Conservation (phyloP, 2,329 filamentous ascomycete genomes). For the Rasamsonia emersonii region DNA sequence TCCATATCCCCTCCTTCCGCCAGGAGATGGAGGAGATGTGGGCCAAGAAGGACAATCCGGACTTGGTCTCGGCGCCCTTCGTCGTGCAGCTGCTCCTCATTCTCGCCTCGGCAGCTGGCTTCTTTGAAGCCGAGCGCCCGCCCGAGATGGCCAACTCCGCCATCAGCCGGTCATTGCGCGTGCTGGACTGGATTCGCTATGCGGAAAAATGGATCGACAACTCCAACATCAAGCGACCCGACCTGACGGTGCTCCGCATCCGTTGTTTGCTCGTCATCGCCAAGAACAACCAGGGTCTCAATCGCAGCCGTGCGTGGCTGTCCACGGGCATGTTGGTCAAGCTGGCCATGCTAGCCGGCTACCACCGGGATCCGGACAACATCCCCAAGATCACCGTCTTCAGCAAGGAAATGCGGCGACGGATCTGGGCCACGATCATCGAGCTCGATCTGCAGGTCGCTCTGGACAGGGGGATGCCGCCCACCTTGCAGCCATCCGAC, state of each 20-base stretch:
- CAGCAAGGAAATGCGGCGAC: slow-evolving; percentile 41
- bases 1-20: slow-evolving; percentile 34
- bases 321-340: slow-evolving; percentile 42
- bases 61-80: slow-evolving; percentile 21
- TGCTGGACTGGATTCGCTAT: slow-evolving; percentile 71
- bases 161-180: slow-evolving; percentile 22
- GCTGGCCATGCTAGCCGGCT: slow-evolving; percentile 45
- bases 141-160: slow-evolving; percentile 18
- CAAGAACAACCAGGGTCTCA: slow-evolving; percentile 43
- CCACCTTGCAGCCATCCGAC: slow-evolving; percentile 33
- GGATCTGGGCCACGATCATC: slow-evolving; percentile 50
- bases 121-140: slow-evolving; percentile 20
- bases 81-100: slow-evolving; percentile 30
- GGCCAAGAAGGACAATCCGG: slow-evolving; percentile 17
- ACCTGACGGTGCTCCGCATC: slow-evolving; percentile 42
- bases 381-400: slow-evolving; percentile 29
- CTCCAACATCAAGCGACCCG: slow-evolving; percentile 52
- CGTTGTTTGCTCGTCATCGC: slow-evolving; percentile 44
- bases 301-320: slow-evolving; percentile 45
- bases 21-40: slow-evolving; percentile 31
- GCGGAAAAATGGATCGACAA: slow-evolving; percentile 81
- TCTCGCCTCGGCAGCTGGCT: slow-evolving; percentile 30
- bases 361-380: slow-evolving; percentile 37
- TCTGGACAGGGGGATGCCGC: slow-evolving; percentile 47
- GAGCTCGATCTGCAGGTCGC: slow-evolving; percentile 51